Evolutionary conservation across 2,329 filamentous ascomycete species (phyloP), one percentile per base, ranked within the genome.

Genomic region (Grosmannia clavigera): DNA sequence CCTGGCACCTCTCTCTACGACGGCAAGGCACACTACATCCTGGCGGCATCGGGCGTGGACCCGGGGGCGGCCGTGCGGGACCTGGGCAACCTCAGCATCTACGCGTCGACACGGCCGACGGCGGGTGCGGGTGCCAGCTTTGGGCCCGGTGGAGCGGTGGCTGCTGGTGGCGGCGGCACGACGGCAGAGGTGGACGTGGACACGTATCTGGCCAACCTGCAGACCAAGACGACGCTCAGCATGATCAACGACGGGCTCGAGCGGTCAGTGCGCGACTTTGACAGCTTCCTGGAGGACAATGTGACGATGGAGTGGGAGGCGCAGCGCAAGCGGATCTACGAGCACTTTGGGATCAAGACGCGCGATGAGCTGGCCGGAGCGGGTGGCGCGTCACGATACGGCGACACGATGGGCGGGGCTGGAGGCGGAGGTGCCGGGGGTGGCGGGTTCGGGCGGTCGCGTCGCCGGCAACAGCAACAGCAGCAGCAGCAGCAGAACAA

Each of bases 271-370:
- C 84, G 85, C 60, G 94, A 97, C 69, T 97, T 99, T 70, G 92
- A 99, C 70, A 82, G 83, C 62, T 97, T 96, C 71, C 79, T 99
- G 60, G 92, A 97, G 70, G 92, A 96, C 67, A 95, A 95, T 69
- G 85, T 97, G 57, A 90, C 91, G 35, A 86, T 95, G 77, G 91
- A 97, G 71, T 97, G 94, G 92, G 92, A 96, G 67, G 86, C 88
- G 19, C 92, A 97, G 75, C 86, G 92, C 64, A 90, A 88, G 72
- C 86, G 86, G 65, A 96, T 99, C 64, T 97, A 96, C 73, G 86
- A 96, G 68, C 94, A 99, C 73, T 97, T 99, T 71, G 94, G 94
- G 16, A 87, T 99, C 69, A 86, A 84, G 69, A 76, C 81, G 6
- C 76, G 77, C 29, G 81, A 84, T 55, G 78, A 79, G 38, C 62